A percentile compares a stretch with the other conserved stretches of the same genome.
Conservation (phyloP, 331 rosid genomes). For the Cydonia oblonga region DNA sequence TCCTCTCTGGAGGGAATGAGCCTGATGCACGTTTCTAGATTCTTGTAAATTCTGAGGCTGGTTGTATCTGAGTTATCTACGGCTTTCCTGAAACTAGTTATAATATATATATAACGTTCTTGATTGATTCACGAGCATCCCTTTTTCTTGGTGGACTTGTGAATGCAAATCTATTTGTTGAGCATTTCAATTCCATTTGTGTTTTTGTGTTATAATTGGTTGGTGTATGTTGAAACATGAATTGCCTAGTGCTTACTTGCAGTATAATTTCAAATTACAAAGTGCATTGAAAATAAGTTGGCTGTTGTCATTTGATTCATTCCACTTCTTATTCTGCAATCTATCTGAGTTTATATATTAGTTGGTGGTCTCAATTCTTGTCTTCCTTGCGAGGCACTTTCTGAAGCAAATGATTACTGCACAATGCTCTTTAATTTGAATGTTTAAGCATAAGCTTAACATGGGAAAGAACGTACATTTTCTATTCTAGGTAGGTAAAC, state of each 20-base stretch:
- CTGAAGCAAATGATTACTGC: not conserved
- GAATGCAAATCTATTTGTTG: not conserved
- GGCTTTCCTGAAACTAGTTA: not conserved
- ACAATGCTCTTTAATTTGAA: not conserved
- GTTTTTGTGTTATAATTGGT: not conserved
- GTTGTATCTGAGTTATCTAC: not conserved
- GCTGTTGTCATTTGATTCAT: too few species aligned
- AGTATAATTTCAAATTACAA: too few species aligned
- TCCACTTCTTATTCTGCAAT: not conserved
- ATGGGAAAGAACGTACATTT: not conserved
- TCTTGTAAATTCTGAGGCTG: slow-evolving; percentile 11
- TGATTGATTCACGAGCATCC: not conserved
- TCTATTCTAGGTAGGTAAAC: not conserved
- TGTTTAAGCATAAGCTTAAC: not conserved
- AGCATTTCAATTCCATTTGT: not conserved
- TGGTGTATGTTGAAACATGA: not conserved
- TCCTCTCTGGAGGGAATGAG: not conserved
- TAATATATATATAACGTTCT: not conserved
- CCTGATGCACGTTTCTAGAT: not conserved
- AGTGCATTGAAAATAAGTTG: not conserved
- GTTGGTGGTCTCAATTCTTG: not conserved
- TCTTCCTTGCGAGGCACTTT: not conserved
- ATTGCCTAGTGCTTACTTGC: not conserved
- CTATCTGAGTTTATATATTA: not conserved
- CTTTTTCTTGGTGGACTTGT: not conserved